phyloP scores from a whole-genome alignment of 1,284 basidiomycete genomes.

The Cryptococcus floricola region DNA sequence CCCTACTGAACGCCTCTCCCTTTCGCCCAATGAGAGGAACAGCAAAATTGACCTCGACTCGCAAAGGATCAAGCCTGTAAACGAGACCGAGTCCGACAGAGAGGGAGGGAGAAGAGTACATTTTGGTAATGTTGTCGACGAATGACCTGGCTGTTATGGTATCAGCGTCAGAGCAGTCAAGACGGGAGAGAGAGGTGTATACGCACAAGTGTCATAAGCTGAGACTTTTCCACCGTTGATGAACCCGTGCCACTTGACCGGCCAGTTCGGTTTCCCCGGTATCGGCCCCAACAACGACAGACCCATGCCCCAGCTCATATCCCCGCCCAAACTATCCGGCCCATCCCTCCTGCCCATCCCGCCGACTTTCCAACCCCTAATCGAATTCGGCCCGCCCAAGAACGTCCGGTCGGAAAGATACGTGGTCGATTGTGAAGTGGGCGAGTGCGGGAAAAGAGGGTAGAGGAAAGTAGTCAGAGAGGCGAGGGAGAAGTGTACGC shows the following conservation, averaged over 20 bases:
- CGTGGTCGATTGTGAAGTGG: constrained; percentile 38
- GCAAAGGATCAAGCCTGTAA: constrained; percentile 57
- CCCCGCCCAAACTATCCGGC: constrained; percentile 78
- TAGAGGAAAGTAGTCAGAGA: constrained; percentile 43
- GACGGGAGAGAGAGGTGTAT: neutral
- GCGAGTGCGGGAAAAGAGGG: constrained; percentile 30
- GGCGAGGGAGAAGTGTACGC: constrained; percentile 46
- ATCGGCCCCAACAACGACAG: constrained; percentile 75
- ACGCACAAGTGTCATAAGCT: constrained; percentile 59
- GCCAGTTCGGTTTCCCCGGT: constrained; percentile 77
- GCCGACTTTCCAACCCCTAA: constrained; percentile 81
- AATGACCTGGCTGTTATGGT: constrained; percentile 40
- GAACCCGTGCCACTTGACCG: constrained; percentile 79
- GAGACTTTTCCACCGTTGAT: constrained; percentile 83
- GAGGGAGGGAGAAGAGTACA: constrained; percentile 52
- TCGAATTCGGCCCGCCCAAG: constrained; percentile 84
- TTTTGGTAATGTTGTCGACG: constrained; percentile 35
- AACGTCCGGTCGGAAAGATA: constrained; percentile 78
- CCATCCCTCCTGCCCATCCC: constrained; percentile 79
- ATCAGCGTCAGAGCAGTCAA: neutral
- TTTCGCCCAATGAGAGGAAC: constrained; percentile 75
- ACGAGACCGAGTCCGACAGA: constrained; percentile 87
- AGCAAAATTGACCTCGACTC: constrained; percentile 80
- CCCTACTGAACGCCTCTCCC: constrained; percentile 72
- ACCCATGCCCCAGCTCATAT: constrained; percentile 80